Conservation (phyloP, 805 yeast species). For the Naumovozyma dairenensis region DNA sequence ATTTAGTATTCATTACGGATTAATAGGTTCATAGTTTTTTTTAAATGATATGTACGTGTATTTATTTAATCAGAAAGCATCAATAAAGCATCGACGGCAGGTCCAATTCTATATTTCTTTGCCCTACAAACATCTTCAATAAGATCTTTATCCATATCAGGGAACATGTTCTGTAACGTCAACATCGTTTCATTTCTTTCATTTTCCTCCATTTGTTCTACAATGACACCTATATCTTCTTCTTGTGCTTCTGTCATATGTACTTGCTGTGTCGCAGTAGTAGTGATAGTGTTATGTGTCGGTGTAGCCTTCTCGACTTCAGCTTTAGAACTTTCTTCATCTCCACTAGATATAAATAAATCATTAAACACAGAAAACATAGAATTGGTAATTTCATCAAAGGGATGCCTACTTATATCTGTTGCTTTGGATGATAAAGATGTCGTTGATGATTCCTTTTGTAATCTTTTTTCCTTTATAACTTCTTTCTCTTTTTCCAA, state of each 20-base stretch:
- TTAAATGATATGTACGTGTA: background rate
- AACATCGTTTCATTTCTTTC: constrained; percentile 39
- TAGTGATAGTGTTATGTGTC: too few species aligned
- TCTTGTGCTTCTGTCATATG: constrained; percentile 27
- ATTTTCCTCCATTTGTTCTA: constrained; percentile 31
- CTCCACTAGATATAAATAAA: constrained; percentile 13
- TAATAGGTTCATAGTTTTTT: background rate
- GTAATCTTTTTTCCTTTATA: constrained; percentile 9
- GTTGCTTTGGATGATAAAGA: too few species aligned
- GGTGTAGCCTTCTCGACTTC: background rate
- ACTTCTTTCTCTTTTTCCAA: constrained; percentile 20
- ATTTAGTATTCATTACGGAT: too few species aligned
- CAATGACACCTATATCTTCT: constrained; percentile 21
- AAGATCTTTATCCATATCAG: constrained; percentile 56
- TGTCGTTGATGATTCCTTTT: too few species aligned
- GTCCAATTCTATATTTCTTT: constrained; percentile 59
- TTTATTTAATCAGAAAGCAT: constrained; percentile 14
- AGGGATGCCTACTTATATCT: constrained; percentile 8
- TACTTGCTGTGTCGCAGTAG: too few species aligned
- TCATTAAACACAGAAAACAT: constrained; percentile 18
- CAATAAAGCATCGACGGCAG: constrained; percentile 50
- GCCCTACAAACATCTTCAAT: constrained; percentile 60
- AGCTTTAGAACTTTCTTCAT: too few species aligned
- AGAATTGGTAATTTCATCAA: constrained; percentile 22
- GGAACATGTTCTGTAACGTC: constrained; percentile 61